phyloP scores from a whole-genome alignment of 2,329 filamentous ascomycete genomes.

The Curvularia sp. region DNA sequence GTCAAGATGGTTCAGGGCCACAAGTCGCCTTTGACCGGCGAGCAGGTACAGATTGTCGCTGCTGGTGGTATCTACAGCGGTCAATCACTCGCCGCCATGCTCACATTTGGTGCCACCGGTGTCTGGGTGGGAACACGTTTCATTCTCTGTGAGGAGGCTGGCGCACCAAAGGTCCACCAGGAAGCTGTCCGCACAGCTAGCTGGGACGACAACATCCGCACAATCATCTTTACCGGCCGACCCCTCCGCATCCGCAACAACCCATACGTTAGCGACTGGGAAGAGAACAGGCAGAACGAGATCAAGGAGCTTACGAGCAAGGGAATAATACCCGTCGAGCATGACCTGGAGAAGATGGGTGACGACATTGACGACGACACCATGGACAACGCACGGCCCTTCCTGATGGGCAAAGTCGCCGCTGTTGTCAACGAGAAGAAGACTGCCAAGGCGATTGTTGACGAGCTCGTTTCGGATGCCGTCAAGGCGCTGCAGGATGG shows the following conservation, averaged over 20 bases:
- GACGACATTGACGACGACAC: conserved; percentile 75
- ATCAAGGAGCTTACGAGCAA: conserved; percentile 90
- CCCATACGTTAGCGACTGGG: conserved; percentile 94
- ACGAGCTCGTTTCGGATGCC: conserved; percentile 90
- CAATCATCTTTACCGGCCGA: conserved; percentile 97
- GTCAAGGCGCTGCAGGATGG: conserved; percentile 73
- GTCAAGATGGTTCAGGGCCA: conserved; percentile 80
- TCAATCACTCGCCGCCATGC: conserved; percentile 83
- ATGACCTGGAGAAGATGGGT: conserved; percentile 85
- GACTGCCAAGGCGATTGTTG: conserved; percentile 87
- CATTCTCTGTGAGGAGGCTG: conserved; percentile 91
- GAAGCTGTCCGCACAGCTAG: conserved; percentile 90
- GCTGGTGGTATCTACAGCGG: conserved; percentile 95
- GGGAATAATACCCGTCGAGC: conserved; percentile 91
- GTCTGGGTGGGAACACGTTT: conserved; percentile 99
- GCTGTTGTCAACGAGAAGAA: conserved; percentile 94
- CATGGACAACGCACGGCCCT: conserved; percentile 89
- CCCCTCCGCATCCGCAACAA: conserved; percentile 94
- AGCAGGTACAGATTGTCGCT: conserved; percentile 88
- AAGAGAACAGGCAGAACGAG: conserved; percentile 86
- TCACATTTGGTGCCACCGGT: conserved; percentile 90
- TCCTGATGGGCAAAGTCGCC: conserved; percentile 95
- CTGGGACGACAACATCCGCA: conserved; percentile 95
- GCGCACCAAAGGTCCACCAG: conserved; percentile 91
- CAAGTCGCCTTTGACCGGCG: conserved; percentile 85